Evolutionary conservation across 345 rosid genomes (phyloP), one percentile per base, ranked within the genome.

Genomic region (Firmiana major): DNA sequence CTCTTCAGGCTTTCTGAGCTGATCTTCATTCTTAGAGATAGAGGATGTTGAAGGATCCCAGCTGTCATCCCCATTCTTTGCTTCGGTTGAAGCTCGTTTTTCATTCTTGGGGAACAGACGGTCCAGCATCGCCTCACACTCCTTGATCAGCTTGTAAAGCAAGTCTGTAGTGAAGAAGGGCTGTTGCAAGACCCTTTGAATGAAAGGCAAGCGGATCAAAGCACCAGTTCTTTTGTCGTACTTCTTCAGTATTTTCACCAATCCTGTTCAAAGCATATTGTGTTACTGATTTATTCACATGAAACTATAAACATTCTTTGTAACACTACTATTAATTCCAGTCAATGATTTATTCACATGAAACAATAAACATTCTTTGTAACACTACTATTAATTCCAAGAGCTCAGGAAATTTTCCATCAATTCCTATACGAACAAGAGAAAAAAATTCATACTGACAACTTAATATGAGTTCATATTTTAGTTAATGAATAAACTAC

Each of bases 91-190:
- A 26, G 64, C 76, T 26, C 84, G 67, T 2, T 71, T 62, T 45
- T 87, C 86, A 0, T 34, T 63, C 58, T 40, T 76, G 0, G 97
- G 97, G 79, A 96, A 88, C 74, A 92, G 89, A 9, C 79, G 69
- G n/a, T 96, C 98, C 3, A 96, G 93, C 94, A 92, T 90, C 28
- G 84, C 83, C 82, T 96, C 97, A 0, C 97, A 92, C 80, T 91
- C 91, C 64, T 93, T 90, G 31, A 96, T 89, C 1, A 96, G 92
- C 83, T 84, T 89, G 89, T 85, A 88, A 51, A 96, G 85, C 85
- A 96, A 78, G 81, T 94, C 99, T 0, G 97, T 96, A n/a, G 97
- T 92, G 90, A 87, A 96, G 83, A 96, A 96, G 3, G 99, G 99
- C 84, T 96, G 94, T 8, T 87, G 97, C 83, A 94, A 81, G 70